phyloP scores from a whole-genome alignment of 2,329 filamentous ascomycete species.

The Pleomassaria siparia region DNA sequence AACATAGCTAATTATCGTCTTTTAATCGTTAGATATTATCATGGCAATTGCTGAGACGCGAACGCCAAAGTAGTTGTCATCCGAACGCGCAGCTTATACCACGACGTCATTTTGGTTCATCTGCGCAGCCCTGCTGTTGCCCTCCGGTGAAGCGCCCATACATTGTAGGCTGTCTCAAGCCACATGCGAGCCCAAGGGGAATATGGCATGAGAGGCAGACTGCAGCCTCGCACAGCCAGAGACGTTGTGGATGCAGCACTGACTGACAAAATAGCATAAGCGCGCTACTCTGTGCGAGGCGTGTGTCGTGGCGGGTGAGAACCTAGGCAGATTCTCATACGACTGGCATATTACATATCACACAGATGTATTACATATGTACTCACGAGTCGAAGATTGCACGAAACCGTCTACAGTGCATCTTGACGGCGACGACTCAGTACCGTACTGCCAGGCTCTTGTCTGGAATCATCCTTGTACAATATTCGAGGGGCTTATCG shows the following conservation, averaged over 20 bases:
- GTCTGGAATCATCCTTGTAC: not conserved
- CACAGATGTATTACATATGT: too few relatives aligned
- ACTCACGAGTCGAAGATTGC: not conserved
- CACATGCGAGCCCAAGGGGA: not conserved
- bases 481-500: not conserved
- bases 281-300: not conserved
- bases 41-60: not conserved
- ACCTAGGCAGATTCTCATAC: not conserved
- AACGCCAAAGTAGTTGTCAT: not conserved
- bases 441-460: not conserved
- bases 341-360: too few relatives aligned
- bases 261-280: slow-evolving; percentile 1
- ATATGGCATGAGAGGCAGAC: not conserved
- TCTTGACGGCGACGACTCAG: not conserved
- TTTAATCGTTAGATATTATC: too few relatives aligned
- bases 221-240: not conserved
- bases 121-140: not conserved
- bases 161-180: not conserved
- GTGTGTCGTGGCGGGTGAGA: not conserved
- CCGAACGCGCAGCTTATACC: not conserved
- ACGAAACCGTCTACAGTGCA: not conserved
- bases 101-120: not conserved
- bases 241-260: not conserved
- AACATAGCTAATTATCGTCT: too few relatives aligned
- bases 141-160: not conserved